These are phyloP conservation scores for Solanum sitiens DNA, from an alignment of 257 asterid species.

Conservation along the genomic window DNA sequence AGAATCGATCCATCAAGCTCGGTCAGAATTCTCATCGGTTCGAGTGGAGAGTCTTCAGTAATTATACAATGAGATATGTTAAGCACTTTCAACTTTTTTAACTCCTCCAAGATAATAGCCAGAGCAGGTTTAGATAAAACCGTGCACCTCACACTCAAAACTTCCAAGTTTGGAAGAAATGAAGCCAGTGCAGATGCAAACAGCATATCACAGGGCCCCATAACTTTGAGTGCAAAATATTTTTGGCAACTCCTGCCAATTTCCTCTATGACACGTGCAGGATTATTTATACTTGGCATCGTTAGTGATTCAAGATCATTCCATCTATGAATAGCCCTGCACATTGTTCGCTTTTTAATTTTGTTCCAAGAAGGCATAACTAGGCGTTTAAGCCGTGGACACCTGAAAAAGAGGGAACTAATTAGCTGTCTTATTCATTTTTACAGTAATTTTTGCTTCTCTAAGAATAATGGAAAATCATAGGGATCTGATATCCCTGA, in stretches of 20 bases:
- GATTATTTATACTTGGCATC: constrained; percentile 64
- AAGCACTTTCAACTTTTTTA: too few relatives aligned
- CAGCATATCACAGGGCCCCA: constrained; percentile 49
- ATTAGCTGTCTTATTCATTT: neutral
- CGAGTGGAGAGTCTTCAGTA: too few relatives aligned
- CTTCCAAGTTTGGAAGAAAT: constrained; percentile 26
- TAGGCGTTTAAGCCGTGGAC: constrained; percentile 57
- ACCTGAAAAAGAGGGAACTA: constrained; percentile 29
- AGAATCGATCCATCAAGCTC: constrained; percentile 38
- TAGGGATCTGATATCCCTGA: neutral
- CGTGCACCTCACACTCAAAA: too few relatives aligned
- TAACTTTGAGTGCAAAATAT: constrained; percentile 46
- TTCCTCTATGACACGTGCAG: constrained; percentile 51
- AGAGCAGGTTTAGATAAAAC: constrained; percentile 35
- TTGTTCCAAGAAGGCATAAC: too few relatives aligned
- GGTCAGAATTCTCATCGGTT: constrained; percentile 21
- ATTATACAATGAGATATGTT: too few relatives aligned
- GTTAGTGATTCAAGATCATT: constrained; percentile 58
- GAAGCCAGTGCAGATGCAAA: constrained; percentile 41
- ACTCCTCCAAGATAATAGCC: too few relatives aligned
- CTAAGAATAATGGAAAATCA: neutral
- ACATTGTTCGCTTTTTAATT: too few relatives aligned
- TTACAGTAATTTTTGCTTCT: neutral
- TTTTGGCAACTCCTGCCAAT: constrained; percentile 45
- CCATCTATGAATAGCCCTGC: too few relatives aligned